Percentiles rank a stretch among this genome's conserved stretches.
Evolutionary conservation across 225 moss, liverwort and hornwort species (phyloP).

Genomic region (Physcomitrellopsis africana): DNA sequence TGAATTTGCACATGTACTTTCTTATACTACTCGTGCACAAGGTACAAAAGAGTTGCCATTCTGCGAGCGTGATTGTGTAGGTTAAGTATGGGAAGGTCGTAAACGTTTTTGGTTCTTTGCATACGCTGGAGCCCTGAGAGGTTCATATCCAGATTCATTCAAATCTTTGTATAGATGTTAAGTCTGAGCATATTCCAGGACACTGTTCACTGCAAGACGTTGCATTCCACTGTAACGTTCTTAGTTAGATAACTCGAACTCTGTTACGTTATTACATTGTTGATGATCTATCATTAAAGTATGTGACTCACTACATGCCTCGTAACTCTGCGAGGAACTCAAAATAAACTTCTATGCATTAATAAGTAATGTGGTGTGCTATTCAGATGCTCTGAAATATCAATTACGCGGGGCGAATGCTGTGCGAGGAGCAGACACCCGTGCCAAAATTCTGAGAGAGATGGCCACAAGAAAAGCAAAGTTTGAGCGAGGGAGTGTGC

Average conservation of each 20-base stretch:
- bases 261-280: too few relatives aligned
- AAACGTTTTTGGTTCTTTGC: not conserved
- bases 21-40: not conserved
- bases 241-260: too few relatives aligned
- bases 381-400: conserved; percentile 36
- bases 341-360: too few relatives aligned
- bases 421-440: conserved; percentile 40
- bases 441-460: conserved; percentile 39
- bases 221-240: not conserved
- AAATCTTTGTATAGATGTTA: not conserved
- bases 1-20: not conserved
- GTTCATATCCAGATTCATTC: not conserved
- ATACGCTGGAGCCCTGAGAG: not conserved
- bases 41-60: not conserved
- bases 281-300: too few relatives aligned
- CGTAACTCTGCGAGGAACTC: too few relatives aligned
- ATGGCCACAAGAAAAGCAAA: conserved; percentile 35
- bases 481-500: conserved; percentile 14
- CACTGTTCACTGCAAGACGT: not conserved
- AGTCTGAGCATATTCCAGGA: not conserved
- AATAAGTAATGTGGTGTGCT: not conserved
- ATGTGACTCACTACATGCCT: too few relatives aligned
- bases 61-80: not conserved
- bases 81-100: not conserved
- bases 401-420: conserved; percentile 45